phyloP scores from a whole-genome alignment of 192 early-diverging fungal genomes.

The Phycomyces blakesleeanus region DNA sequence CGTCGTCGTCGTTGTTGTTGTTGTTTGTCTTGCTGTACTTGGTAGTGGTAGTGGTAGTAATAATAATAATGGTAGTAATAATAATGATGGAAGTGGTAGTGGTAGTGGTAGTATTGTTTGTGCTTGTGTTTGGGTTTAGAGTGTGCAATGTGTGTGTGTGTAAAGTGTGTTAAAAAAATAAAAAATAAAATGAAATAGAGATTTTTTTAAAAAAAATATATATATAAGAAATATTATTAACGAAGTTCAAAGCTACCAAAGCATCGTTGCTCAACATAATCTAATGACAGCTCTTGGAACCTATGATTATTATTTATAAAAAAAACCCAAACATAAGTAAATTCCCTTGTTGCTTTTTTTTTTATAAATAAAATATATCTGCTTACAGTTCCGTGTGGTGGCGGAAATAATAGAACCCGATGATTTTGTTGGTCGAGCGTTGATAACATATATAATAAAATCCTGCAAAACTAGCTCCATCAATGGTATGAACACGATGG shows the following conservation, averaged over 20 bases:
- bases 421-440: constrained; percentile 53
- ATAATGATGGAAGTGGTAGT: too few species aligned
- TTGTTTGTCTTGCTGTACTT: too few species aligned
- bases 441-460: constrained; percentile 86
- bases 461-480: constrained; percentile 86
- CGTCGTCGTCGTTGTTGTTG: too few species aligned
- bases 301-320: constrained; percentile 18
- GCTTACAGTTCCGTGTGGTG: constrained; percentile 56
- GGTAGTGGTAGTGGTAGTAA: too few species aligned
- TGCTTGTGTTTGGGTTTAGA: too few species aligned
- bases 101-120: too few species aligned
- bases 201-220: too few species aligned
- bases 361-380: too few species aligned
- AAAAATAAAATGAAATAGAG: too few species aligned
- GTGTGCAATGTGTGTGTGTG: too few species aligned
- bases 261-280: constrained; percentile 35
- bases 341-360: not conserved
- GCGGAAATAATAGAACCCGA: constrained; percentile 60
- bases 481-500: constrained; percentile 68
- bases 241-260: constrained; percentile 48
- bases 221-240: constrained; percentile 9
- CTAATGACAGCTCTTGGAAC: constrained; percentile 44
- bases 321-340: not conserved
- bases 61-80: too few species aligned
- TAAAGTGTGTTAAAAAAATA: too few species aligned